Conservation (phyloP, 805 yeast genomes). For the Pichia heedii region DNA sequence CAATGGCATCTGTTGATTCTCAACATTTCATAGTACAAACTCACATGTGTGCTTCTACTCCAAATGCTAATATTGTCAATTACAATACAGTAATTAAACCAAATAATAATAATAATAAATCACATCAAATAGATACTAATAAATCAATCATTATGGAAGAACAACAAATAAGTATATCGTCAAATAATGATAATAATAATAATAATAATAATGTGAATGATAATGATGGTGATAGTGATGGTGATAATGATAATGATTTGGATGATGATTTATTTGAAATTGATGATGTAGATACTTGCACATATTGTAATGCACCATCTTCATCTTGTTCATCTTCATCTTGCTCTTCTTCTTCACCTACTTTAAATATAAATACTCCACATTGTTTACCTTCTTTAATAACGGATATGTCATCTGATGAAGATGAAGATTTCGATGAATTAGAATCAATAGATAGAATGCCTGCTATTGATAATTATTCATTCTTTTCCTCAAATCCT, state of each 20-base stretch:
- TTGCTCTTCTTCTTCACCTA: too few species aligned
- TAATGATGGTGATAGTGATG: slow-evolving; percentile 11
- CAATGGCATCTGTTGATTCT: neutral
- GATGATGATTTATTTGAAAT: slow-evolving; percentile 16
- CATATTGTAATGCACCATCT: slow-evolving; percentile 4
- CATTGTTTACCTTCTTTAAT: neutral
- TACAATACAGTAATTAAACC: neutral
- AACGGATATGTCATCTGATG: too few species aligned
- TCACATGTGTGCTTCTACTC: neutral
- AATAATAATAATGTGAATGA: slow-evolving; percentile 16
- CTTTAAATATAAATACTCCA: too few species aligned
- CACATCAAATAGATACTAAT: too few species aligned
- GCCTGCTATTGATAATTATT: neutral
- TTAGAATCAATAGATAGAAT: neutral
- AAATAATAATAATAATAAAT: too few species aligned
- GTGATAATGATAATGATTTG: slow-evolving; percentile 2
- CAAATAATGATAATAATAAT: neutral
- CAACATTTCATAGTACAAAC: neutral
- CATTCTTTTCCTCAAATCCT: too few species aligned
- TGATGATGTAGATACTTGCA: slow-evolving; percentile 17
- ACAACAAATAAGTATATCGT: too few species aligned
- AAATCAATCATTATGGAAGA: too few species aligned
- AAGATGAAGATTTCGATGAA: neutral
- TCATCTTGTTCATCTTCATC: neutral
- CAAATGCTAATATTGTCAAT: neutral